Evolutionary conservation across 2,329 filamentous ascomycete genomes (phyloP).

Genomic region (Arthrobotrys pseudoclavata): DNA sequence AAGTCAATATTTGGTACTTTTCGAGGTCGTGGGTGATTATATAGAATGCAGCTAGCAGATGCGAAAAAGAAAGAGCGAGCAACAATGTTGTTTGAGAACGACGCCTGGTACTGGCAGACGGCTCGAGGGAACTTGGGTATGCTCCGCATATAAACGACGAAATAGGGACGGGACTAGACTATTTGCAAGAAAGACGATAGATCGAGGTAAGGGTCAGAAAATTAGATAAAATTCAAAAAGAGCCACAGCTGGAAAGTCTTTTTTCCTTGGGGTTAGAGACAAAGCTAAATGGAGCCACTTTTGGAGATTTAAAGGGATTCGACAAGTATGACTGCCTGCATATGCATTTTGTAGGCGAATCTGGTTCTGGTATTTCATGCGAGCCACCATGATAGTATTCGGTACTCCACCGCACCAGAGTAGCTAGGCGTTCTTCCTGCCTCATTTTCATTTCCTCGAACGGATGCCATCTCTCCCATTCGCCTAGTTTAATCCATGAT

Average conservation of each 20-base stretch:
- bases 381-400: conserved; percentile 26
- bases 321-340: conserved; percentile 55
- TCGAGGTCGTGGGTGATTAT: conserved; percentile 32
- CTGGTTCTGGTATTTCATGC: conserved; percentile 51
- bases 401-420: conserved; percentile 35
- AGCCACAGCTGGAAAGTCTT: conserved; percentile 6
- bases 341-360: conserved; percentile 56
- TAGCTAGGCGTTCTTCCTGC: conserved; percentile 47
- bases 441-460: conserved; percentile 52
- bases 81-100: conserved; percentile 20
- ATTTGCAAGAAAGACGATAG: conserved; percentile 10
- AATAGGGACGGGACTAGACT: conserved; percentile 26
- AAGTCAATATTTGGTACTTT: conserved; percentile 18
- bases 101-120: conserved; percentile 21
- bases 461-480: conserved; percentile 34
- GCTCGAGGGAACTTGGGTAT: conserved; percentile 23
- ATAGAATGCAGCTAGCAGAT: conserved; percentile 49
- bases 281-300: conserved; percentile 35
- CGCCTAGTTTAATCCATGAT: conserved; percentile 29
- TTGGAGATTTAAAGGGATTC: conserved; percentile 58
- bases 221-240: conserved; percentile 25
- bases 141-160: conserved; percentile 54
- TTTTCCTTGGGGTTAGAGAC: conserved; percentile 30
- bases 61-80: conserved; percentile 38
- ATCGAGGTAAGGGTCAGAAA: conserved; percentile 47